phyloP scores from a whole-genome alignment of 2,329 filamentous ascomycete genomes.

The Fusarium duplospermum region DNA sequence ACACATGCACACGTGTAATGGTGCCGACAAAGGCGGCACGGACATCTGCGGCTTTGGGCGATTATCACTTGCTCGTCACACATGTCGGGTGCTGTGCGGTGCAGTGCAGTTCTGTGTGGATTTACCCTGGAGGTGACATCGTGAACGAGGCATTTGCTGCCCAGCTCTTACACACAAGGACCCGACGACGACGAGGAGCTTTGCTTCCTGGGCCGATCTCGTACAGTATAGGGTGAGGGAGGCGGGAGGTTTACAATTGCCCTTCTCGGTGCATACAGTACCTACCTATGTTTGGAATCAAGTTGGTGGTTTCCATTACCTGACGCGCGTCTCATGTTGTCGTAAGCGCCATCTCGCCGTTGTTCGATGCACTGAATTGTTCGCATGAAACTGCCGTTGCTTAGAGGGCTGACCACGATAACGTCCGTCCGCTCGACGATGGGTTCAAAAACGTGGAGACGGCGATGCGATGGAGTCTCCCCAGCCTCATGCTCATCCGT shows the following conservation, averaged over 20 bases:
- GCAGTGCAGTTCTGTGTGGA: constrained; percentile 5
- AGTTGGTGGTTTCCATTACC: neutral
- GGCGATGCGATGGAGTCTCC: constrained; percentile 26
- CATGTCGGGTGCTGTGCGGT: constrained; percentile 11
- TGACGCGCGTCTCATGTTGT: neutral
- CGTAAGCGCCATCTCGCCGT: neutral
- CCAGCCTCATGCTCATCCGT: constrained; percentile 26
- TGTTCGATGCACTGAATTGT: neutral
- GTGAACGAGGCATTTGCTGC: constrained; percentile 1
- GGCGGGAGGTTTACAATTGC: neutral
- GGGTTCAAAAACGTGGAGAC: constrained; percentile 29
- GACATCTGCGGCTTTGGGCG: constrained; percentile 5
- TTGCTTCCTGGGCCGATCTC: neutral
- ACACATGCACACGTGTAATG: constrained; percentile 34
- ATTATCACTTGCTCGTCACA: constrained; percentile 1
- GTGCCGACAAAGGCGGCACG: neutral
- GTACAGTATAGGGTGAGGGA: constrained; percentile 1
- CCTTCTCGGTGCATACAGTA: neutral
- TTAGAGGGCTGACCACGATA: neutral
- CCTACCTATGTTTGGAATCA: neutral
- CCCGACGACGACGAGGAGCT: neutral
- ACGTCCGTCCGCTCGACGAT: constrained; percentile 2
- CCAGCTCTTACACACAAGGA: neutral
- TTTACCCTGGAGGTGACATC: constrained; percentile 35
- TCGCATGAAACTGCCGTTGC: constrained; percentile 6